Conservation (phyloP, 495 filamentous ascomycete species). For the Hypomontagnella monticulosa region DNA sequence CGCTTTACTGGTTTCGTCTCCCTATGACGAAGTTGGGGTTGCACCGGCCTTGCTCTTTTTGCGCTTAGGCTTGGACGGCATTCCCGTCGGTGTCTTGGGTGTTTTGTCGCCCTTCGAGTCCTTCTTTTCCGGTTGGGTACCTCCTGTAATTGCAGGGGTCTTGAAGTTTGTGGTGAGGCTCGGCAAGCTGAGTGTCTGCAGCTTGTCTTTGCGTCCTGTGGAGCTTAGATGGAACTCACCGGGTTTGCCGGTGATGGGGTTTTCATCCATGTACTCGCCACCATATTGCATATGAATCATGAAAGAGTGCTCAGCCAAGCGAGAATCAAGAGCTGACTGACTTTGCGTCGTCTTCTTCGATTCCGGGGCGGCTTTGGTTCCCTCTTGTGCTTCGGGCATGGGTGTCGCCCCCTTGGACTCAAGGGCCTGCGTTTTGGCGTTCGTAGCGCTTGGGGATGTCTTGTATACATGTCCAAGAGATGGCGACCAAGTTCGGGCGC, state of each 20-base stretch:
- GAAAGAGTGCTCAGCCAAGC: conserved; percentile 74
- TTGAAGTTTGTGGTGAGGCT: conserved; percentile 53
- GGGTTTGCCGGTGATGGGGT: conserved; percentile 83
- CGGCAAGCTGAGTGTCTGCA: conserved; percentile 38
- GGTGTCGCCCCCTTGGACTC: conserved; percentile 69
- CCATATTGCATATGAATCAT: conserved; percentile 69
- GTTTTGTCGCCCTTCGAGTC: conserved; percentile 59
- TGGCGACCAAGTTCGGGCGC: conserved; percentile 76
- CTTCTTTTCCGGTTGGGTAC: conserved; percentile 44
- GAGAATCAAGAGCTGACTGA: conserved; percentile 54
- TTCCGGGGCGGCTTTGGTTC: conserved; percentile 39
- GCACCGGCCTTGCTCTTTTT: conserved; percentile 65
- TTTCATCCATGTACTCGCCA: conserved; percentile 92
- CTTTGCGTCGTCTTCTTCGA: conserved; percentile 40
- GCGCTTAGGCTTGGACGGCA: conserved; percentile 59
- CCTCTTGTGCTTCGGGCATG: conserved; percentile 57
- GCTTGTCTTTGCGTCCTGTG: conserved; percentile 61
- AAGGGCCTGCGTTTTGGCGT: conserved; percentile 44
- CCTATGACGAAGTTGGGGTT: conserved; percentile 44
- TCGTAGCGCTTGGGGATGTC: conserved; percentile 47
- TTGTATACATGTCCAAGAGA: conserved; percentile 77
- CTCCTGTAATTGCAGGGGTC: conserved; percentile 25
- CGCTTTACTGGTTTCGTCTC: conserved; percentile 2
- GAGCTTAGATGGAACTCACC: conserved; percentile 83
- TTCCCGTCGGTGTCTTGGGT: conserved; percentile 58